Conservation (phyloP, 139 green algal species). For the Ostreobium quekettii region DNA sequence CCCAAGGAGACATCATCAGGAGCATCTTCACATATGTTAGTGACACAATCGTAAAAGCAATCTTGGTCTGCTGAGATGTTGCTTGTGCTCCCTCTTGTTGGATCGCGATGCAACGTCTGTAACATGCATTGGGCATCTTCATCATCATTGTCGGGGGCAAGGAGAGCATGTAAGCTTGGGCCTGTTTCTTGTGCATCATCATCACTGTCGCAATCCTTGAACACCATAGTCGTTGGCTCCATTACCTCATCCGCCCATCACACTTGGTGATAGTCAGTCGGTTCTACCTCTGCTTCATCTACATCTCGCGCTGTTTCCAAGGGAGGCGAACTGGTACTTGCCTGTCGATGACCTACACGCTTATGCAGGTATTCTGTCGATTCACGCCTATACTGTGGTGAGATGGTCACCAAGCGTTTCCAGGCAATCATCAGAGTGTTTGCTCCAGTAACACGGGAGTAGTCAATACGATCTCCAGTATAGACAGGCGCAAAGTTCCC, state of each 20-base stretch:
- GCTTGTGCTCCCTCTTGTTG: not conserved
- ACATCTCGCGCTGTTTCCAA: not conserved
- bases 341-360: not conserved
- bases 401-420: not conserved
- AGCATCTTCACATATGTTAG: too few relatives aligned
- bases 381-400: not conserved
- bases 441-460: not conserved
- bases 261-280: not conserved
- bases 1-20: not conserved
- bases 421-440: conserved; percentile 1
- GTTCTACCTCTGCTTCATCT: not conserved
- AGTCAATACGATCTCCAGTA: not conserved
- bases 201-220: not conserved
- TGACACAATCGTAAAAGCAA: not conserved
- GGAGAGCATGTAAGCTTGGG: too few relatives aligned
- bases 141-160: too few relatives aligned
- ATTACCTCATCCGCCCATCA: not conserved
- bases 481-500: too few relatives aligned
- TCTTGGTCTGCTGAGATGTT: not conserved
- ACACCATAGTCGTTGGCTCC: not conserved
- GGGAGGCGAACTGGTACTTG: not conserved
- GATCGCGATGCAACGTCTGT: not conserved
- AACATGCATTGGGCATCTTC: too few relatives aligned
- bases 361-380: not conserved
- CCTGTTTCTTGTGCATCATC: not conserved